Base-by-base conservation (phyloP, 2,329 filamentous ascomycete genomes). In the Verticillium isaacii region DNA sequence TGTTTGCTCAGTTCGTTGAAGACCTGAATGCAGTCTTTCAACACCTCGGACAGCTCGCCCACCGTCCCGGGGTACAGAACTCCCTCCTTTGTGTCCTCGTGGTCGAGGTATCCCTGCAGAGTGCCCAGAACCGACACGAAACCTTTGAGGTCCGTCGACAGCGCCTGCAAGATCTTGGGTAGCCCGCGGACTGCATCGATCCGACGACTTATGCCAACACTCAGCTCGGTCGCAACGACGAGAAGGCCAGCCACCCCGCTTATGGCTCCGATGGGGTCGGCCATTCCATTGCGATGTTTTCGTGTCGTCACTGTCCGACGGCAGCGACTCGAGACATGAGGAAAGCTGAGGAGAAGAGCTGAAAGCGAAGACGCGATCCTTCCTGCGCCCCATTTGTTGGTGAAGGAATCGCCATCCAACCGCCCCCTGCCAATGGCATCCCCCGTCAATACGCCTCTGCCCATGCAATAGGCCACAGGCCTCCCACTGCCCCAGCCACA, bases 231-330 rank as follows among this genome's bases (percentile, higher is more conserved):
- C 6, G 60, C 36, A 29, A 52, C 37, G 39, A 41, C 57, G 15
- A 62, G 34, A 37, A 60, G 60, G 57, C 60, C 57, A 25, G 57
- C 60, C 19, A 59, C 59, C 23, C 57, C 29, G 50, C 57, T 60
- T 17, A 62, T 39, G 12, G 36, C 50, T 37, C 29, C 34, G 57
- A 56, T 56, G 41, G 60, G 56, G 32, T 62, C 60, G 45, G 50
- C 45, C 60, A 59, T 60, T n/a, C 57, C 60, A 37, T 37, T 34
- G 50, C 60, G 19, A 41, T 41, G 17, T 36, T 57, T 32, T 37
- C n/a, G 34, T 57, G 29, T 57, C n/a, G 55, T 17, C 12, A 34
- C 55, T 17, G 55, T 32, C 29, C n/a, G 7, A n/a, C 25, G 12
- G 32, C 17, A 23, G 57, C 19, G 8, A 36, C 45, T 29, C n/a